A percentile compares a stretch with the other conserved stretches of the same genome.
Evolutionary conservation across 768 basidiomycete species (phyloP).

Genomic region (Multifurca ochricompacta): DNA sequence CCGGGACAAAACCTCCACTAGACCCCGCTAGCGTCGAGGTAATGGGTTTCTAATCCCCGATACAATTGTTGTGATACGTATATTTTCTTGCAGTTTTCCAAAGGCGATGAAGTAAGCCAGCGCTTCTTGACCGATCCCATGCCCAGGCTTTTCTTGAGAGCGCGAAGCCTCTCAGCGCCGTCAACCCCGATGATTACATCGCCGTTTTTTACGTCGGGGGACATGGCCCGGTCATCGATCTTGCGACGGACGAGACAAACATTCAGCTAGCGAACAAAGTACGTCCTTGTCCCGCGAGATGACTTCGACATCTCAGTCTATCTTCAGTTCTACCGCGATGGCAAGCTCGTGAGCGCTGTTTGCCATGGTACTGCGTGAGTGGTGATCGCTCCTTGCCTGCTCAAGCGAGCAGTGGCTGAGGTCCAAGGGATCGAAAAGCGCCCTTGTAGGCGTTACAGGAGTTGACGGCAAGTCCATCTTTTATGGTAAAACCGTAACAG

Average conservation of each 20-base stretch:
- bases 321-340: constrained; percentile 53
- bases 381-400: neutral
- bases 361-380: constrained; percentile 75
- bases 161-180: constrained; percentile 53
- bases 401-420: neutral
- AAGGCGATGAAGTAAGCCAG: constrained; percentile 41
- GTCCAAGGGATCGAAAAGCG: constrained; percentile 29
- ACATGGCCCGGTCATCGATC: constrained; percentile 70
- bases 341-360: constrained; percentile 63
- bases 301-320: neutral
- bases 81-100: constrained; percentile 34
- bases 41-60: neutral
- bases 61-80: neutral
- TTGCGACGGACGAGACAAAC: constrained; percentile 50
- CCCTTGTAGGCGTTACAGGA: constrained; percentile 50
- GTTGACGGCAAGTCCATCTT: constrained; percentile 57
- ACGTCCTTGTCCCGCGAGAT: neutral
- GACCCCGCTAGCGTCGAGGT: constrained; percentile 51
- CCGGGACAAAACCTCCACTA: constrained; percentile 59
- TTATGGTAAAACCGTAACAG: constrained; percentile 47
- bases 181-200: constrained; percentile 54
- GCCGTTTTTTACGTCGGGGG: constrained; percentile 78
- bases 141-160: constrained; percentile 43
- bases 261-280: constrained; percentile 51
- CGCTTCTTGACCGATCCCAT: constrained; percentile 52